phyloP scores from a whole-genome alignment of 208 protist species.

The Leishmania mexicana region DNA sequence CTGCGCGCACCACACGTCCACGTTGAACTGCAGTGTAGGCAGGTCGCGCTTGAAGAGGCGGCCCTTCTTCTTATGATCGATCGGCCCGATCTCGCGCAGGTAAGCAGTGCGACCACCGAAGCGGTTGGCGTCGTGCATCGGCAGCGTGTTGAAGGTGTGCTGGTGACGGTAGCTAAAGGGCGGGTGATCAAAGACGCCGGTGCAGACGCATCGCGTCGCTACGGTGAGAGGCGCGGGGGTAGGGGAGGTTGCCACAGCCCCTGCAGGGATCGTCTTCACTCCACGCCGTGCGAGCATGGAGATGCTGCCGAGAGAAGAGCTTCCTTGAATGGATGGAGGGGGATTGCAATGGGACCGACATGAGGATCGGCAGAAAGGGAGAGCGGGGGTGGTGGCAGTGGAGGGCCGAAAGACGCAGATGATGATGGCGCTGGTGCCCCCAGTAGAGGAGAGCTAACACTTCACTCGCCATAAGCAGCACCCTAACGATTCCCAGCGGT shows the following conservation, averaged over 20 bases:
- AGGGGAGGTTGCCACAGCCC: not conserved
- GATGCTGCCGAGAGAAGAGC: not conserved
- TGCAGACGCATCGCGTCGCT: slow-evolving; percentile 35
- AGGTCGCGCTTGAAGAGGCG: slow-evolving; percentile 85
- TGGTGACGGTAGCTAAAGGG: slow-evolving; percentile 62
- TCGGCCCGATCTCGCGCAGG: slow-evolving; percentile 81
- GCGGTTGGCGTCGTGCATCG: slow-evolving; percentile 84
- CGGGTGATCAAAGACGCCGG: slow-evolving; percentile 76
- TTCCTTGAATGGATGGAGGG: not conserved
- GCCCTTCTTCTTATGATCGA: slow-evolving; percentile 73
- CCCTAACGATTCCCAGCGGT: not conserved
- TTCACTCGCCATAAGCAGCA: not conserved
- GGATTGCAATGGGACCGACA: not conserved
- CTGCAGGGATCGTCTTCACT: not conserved
- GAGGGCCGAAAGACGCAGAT: not conserved
- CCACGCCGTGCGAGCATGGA: slow-evolving; percentile 6
- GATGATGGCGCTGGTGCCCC: not conserved
- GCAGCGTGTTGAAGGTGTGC: slow-evolving; percentile 87
- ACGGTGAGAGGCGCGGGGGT: not conserved
- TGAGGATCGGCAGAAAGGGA: not conserved
- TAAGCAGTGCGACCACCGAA: slow-evolving; percentile 88
- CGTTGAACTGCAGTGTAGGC: slow-evolving; percentile 82
- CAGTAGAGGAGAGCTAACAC: not conserved
- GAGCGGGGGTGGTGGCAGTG: not conserved
- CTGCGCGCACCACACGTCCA: slow-evolving; percentile 90